Percentiles rank a stretch among this genome's conserved stretches.
Conservation (phyloP, 495 filamentous ascomycete genomes). For the Apodospora peruviana region DNA sequence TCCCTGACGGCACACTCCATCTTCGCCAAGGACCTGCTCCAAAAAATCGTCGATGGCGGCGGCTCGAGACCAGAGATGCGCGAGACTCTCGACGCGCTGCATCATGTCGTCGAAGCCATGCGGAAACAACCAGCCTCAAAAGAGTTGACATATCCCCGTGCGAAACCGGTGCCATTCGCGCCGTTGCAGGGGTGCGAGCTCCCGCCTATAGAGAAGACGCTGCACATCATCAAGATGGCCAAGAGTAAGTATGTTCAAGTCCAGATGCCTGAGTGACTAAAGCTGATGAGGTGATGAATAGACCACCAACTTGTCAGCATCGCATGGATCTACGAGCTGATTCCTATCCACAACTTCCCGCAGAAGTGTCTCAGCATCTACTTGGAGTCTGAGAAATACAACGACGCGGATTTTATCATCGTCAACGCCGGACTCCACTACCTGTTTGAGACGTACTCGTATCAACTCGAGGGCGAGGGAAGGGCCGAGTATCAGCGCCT, state of each 20-base stretch:
- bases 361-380: constrained; percentile 52
- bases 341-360: constrained; percentile 44
- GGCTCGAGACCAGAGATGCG: constrained; percentile 45
- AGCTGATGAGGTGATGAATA: neutral
- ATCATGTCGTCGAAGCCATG: constrained; percentile 45
- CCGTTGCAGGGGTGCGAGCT: constrained; percentile 11
- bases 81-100: constrained; percentile 50
- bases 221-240: constrained; percentile 15
- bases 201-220: constrained; percentile 13
- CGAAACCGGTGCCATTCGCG: neutral
- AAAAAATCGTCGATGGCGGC: constrained; percentile 42
- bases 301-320: neutral
- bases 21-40: constrained; percentile 55
- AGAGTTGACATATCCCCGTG: constrained; percentile 19
- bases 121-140: constrained; percentile 15
- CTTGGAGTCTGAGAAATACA: constrained; percentile 46
- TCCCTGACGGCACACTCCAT: constrained; percentile 55
- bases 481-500: constrained; percentile 25
- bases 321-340: constrained; percentile 32
- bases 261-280: neutral
- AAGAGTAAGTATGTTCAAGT: constrained; percentile 1
- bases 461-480: constrained; percentile 11
- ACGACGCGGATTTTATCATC: constrained; percentile 46
- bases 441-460: constrained; percentile 43
- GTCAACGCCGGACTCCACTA: constrained; percentile 51